Conservation (phyloP, 345 rosid species). For the Aquilaria sinensis region DNA sequence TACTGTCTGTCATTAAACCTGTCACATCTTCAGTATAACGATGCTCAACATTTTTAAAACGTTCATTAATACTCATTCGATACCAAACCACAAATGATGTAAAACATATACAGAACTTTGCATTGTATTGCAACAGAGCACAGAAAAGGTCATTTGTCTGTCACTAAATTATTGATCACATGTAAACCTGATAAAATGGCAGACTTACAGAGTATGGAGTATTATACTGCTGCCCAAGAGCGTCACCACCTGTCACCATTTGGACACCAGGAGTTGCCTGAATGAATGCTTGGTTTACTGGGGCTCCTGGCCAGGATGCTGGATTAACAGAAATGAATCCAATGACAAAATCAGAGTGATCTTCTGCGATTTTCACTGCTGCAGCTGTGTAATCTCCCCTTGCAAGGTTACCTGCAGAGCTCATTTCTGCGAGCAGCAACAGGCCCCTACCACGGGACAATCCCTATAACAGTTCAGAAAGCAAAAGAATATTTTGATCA, state of each 20-base stretch:
- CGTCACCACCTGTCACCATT: constrained; percentile 86
- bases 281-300: constrained; percentile 73
- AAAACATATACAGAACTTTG: no score
- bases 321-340: constrained; percentile 98
- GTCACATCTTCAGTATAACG: neutral
- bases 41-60: neutral
- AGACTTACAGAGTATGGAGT: constrained; percentile 87
- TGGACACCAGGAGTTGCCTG: constrained; percentile 99
- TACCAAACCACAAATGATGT: neutral
- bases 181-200: neutral
- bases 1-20: neutral
- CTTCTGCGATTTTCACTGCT: constrained; percentile 87
- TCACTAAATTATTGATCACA: no score
- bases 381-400: constrained; percentile 92
- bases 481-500: constrained; percentile 7
- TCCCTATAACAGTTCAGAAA: constrained; percentile 42
- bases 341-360: constrained; percentile 91
- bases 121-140: no score
- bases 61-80: no score
- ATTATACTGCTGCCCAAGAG: constrained; percentile 91
- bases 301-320: constrained; percentile 88
- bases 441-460: constrained; percentile 89
- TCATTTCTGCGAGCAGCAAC: constrained; percentile 93
- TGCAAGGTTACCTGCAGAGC: constrained; percentile 97
- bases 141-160: no score